These are phyloP conservation scores for Diaporthe humulicola DNA, from an alignment of 2,329 filamentous ascomycete genomes.

Conservation along the genomic window DNA sequence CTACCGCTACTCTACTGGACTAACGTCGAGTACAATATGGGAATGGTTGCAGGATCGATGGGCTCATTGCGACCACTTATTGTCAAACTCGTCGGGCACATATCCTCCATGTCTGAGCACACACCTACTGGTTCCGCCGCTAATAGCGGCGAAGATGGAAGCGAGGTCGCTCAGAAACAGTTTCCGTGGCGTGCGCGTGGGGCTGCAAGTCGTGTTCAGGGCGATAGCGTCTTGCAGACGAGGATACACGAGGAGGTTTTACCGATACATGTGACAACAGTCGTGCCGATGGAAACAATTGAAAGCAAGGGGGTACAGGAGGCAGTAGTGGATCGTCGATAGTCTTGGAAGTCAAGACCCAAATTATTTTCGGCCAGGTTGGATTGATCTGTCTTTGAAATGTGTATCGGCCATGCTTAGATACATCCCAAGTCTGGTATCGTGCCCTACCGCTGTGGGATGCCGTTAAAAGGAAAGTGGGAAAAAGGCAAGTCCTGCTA, in stretches of 20 bases:
- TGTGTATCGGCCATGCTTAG: background rate
- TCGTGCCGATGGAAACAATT: background rate
- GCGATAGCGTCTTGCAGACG: constrained; percentile 2
- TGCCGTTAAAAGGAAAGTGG: no score
- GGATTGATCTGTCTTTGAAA: background rate
- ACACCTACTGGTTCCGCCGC: background rate
- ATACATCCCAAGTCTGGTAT: no score
- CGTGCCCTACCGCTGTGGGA: no score
- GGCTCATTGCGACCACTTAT: constrained; percentile 5
- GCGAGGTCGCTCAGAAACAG: background rate
- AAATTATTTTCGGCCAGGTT: no score
- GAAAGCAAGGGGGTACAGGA: background rate
- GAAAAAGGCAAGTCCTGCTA: no score
- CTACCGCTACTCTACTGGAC: constrained; percentile 5
- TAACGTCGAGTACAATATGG: constrained; percentile 14
- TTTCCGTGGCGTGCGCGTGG: background rate
- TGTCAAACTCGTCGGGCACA: background rate
- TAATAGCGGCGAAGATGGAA: background rate
- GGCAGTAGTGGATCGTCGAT: no score
- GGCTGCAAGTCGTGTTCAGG: constrained; percentile 1
- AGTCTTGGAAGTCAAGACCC: background rate
- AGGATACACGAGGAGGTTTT: background rate
- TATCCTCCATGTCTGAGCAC: background rate
- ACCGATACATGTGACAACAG: background rate
- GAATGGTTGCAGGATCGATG: constrained; percentile 18